A percentile compares a stretch with the other conserved stretches of the same genome.
These are phyloP conservation scores for Alternaria infectoria DNA, from an alignment of 2,329 filamentous ascomycete genomes.

Conservation along the genomic window DNA sequence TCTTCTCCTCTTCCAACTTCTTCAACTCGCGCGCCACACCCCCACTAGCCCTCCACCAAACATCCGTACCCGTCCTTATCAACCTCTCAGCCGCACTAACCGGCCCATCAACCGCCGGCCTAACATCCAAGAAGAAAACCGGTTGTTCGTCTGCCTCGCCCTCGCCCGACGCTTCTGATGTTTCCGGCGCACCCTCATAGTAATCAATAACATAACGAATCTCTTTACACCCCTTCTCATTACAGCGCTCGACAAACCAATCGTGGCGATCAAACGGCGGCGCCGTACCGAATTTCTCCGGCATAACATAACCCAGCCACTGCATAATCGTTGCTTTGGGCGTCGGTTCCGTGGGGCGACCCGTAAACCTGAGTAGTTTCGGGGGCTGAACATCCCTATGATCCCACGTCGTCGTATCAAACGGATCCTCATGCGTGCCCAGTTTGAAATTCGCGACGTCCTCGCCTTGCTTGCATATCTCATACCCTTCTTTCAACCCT, in stretches of 20 bases:
- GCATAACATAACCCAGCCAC: constrained; percentile 78
- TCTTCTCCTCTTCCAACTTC: constrained; percentile 40
- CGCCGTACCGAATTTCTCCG: constrained; percentile 76
- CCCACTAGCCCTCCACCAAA: constrained; percentile 90
- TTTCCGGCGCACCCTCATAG: constrained; percentile 82
- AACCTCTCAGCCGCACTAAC: constrained; percentile 80
- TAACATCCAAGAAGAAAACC: constrained; percentile 93
- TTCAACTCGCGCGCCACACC: constrained; percentile 64
- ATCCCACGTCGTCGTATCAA: constrained; percentile 45
- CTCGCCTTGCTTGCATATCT: constrained; percentile 76
- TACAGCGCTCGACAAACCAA: constrained; percentile 85
- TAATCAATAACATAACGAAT: constrained; percentile 97
- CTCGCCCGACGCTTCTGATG: constrained; percentile 64
- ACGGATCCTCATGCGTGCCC: constrained; percentile 35
- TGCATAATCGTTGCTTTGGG: constrained; percentile 89
- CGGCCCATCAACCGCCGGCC: constrained; percentile 84
- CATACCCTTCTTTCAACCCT: constrained; percentile 75
- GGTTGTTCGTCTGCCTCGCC: constrained; percentile 59
- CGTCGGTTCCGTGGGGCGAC: constrained; percentile 85
- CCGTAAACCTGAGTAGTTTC: constrained; percentile 84
- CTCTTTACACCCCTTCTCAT: constrained; percentile 72
- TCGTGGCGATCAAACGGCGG: constrained; percentile 97
- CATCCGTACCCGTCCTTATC: constrained; percentile 87
- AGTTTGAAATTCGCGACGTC: constrained; percentile 66
- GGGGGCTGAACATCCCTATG: constrained; percentile 60